Percentiles rank a stretch among this genome's conserved stretches.
phyloP scores from a whole-genome alignment of 2,329 filamentous ascomycete species.

The Aureobasidium leucospermi region DNA sequence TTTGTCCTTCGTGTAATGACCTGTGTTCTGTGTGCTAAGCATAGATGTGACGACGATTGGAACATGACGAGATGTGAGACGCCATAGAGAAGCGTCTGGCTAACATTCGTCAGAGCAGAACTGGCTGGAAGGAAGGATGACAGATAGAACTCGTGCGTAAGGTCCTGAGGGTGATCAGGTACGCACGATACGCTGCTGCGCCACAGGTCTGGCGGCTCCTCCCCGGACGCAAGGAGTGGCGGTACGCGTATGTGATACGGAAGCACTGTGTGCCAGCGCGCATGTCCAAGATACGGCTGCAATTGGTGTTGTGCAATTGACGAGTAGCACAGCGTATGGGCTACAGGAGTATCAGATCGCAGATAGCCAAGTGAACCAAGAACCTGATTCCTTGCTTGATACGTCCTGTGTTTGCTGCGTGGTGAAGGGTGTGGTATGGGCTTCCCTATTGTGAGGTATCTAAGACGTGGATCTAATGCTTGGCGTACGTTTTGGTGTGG shows the following conservation, averaged over 20 bases:
- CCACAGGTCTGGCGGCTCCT: slow-evolving; percentile 1
- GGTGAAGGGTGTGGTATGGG: neutral
- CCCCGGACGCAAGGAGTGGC: neutral
- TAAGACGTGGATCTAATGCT: neutral
- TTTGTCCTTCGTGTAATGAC: too few species aligned
- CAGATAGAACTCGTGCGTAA: neutral
- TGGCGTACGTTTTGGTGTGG: neutral
- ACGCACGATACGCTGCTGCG: neutral
- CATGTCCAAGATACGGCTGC: too few species aligned
- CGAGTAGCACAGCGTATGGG: neutral
- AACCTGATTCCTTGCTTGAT: neutral
- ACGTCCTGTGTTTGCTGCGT: neutral
- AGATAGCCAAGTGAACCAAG: neutral
- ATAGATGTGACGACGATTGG: neutral
- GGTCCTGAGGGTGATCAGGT: neutral
- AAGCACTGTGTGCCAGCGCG: neutral
- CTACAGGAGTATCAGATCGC: neutral
- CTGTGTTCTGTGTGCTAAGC: neutral
- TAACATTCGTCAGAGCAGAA: neutral
- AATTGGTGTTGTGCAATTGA: neutral
- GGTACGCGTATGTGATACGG: neutral
- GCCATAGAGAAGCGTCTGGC: neutral
- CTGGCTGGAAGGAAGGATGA: neutral
- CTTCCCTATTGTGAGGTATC: neutral
- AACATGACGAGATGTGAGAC: neutral